These are phyloP conservation scores for Termitomyces sp. DNA, from an alignment of 768 basidiomycete species.

Conservation along the genomic window DNA sequence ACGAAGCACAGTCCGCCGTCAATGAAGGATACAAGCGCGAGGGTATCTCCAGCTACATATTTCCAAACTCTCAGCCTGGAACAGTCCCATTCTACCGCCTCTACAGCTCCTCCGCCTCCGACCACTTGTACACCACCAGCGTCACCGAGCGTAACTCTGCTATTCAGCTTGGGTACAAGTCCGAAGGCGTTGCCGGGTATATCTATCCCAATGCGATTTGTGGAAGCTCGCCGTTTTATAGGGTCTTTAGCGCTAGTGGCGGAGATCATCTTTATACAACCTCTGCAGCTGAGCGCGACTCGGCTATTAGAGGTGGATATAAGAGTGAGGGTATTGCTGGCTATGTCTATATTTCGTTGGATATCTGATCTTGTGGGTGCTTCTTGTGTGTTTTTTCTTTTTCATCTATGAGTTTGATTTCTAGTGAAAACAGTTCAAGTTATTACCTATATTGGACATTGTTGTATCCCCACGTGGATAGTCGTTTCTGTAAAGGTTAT, in stretches of 20 bases:
- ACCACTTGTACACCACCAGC: constrained; percentile 20
- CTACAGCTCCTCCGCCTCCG: constrained; percentile 4
- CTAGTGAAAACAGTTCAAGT: too few species aligned
- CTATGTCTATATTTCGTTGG: not conserved
- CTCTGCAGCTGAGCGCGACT: constrained; percentile 1
- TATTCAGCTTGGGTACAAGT: not conserved
- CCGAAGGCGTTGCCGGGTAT: constrained; percentile 5
- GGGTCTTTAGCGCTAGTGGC: not conserved
- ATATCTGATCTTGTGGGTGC: too few species aligned
- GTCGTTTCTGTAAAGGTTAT: too few species aligned
- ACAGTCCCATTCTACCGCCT: constrained; percentile 18
- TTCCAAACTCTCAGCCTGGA: not conserved
- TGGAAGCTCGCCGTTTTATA: not conserved
- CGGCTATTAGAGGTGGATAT: not conserved
- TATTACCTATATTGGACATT: too few species aligned
- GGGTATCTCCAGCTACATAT: constrained; percentile 10
- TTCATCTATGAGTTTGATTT: too few species aligned
- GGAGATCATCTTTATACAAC: constrained; percentile 21
- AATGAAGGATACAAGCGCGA: constrained; percentile 8
- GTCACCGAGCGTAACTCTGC: not conserved
- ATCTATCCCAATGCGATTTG: not conserved
- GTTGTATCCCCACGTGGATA: too few species aligned
- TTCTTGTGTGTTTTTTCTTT: too few species aligned
- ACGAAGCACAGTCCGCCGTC: not conserved
- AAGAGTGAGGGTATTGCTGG: constrained; percentile 2